Conservation (phyloP, 768 basidiomycete genomes). For the Postia placenta region DNA sequence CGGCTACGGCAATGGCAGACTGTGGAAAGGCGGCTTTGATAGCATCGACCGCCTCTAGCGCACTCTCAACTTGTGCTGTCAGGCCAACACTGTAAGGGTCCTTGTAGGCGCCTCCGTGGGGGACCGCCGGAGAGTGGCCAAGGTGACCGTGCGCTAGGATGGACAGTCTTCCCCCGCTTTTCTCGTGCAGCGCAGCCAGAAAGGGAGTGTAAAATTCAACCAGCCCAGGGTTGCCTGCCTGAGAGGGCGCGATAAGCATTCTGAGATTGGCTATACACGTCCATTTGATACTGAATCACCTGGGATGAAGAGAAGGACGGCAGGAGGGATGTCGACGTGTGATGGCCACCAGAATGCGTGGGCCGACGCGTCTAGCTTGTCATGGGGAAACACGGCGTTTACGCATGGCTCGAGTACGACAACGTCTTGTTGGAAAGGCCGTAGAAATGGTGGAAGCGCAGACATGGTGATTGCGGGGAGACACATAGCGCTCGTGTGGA, state of each 20-base stretch:
- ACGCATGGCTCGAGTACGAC: constrained; percentile 1
- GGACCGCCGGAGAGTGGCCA: constrained; percentile 48
- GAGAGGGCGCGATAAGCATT: not conserved
- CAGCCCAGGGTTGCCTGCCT: constrained; percentile 50
- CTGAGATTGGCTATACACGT: not conserved
- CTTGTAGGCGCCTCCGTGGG: constrained; percentile 14
- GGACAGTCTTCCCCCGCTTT: constrained; percentile 32
- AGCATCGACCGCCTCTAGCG: constrained; percentile 48
- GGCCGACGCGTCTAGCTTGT: constrained; percentile 31
- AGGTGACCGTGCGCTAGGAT: constrained; percentile 61
- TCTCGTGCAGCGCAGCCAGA: constrained; percentile 43
- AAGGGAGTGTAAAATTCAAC: constrained; percentile 65
- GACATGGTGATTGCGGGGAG: constrained; percentile 4
- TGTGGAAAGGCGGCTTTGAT: constrained; percentile 27
- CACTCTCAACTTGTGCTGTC: constrained; percentile 45
- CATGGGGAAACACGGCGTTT: constrained; percentile 31
- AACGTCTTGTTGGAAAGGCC: constrained; percentile 2
- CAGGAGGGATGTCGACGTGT: constrained; percentile 12
- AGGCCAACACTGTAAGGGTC: constrained; percentile 30
- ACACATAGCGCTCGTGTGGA: not conserved
- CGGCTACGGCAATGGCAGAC: constrained; percentile 41
- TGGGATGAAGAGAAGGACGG: constrained; percentile 20
- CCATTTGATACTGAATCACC: constrained; percentile 1
- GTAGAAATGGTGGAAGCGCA: constrained; percentile 14
- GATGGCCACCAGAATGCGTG: constrained; percentile 53